Percentiles rank a stretch among this genome's conserved stretches.
Evolutionary conservation across 805 yeast species (phyloP).

Genomic region (Metschnikowia arizonensis): DNA sequence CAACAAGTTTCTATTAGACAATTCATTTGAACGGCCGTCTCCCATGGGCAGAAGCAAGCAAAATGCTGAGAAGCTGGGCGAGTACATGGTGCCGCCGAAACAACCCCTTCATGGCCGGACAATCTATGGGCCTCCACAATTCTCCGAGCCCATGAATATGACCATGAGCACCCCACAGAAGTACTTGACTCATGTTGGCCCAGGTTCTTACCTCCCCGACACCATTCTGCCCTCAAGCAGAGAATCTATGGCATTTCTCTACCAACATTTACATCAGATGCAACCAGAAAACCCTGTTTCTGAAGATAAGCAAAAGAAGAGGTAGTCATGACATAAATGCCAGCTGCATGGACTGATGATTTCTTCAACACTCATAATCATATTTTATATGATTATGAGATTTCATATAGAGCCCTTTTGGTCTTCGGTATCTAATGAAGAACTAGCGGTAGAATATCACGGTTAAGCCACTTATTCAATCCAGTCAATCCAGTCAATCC

Average conservation of each 20-base stretch:
- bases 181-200: neutral
- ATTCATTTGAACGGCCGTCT: conserved; percentile 38
- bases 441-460: too few species aligned
- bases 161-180: conserved; percentile 45
- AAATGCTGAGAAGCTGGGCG: conserved; percentile 2
- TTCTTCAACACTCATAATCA: too few species aligned
- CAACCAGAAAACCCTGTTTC: conserved; percentile 2
- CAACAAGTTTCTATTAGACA: conserved; percentile 38
- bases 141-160: conserved; percentile 22
- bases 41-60: conserved; percentile 18
- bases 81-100: conserved; percentile 33
- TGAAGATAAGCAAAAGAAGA: conserved; percentile 1
- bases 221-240: conserved; percentile 13
- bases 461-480: too few species aligned
- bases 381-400: too few species aligned
- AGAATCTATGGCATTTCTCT: conserved; percentile 12
- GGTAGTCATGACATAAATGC: neutral
- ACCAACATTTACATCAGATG: conserved; percentile 12
- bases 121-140: conserved; percentile 4
- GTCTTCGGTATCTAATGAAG: too few species aligned
- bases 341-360: too few species aligned
- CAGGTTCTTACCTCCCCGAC: conserved; percentile 4
- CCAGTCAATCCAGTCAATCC: too few species aligned
- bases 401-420: too few species aligned
- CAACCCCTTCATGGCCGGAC: neutral